Evolutionary conservation across 148 eudicot species (phyloP).

Genomic region (Nyssa sinensis): DNA sequence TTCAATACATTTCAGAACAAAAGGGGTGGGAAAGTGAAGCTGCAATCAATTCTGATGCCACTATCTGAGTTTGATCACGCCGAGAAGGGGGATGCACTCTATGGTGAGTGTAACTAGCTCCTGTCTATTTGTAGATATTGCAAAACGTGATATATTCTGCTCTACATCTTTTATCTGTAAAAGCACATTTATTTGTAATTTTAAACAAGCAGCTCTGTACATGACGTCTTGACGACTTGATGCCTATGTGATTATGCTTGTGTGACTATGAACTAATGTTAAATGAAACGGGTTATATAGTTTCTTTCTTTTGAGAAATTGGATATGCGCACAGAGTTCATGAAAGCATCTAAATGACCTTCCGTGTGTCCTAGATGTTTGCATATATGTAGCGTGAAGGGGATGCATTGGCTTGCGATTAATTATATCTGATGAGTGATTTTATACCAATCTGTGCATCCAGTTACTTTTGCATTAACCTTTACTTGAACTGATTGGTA

Average conservation of each 20-base stretch:
- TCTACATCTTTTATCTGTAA: background rate
- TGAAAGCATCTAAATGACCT: background rate
- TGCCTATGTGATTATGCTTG: background rate
- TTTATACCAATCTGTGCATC: background rate
- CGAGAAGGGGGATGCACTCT: conserved; percentile 92
- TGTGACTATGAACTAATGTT: background rate
- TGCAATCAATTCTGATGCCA: conserved; percentile 82
- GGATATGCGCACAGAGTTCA: background rate
- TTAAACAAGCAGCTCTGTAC: background rate
- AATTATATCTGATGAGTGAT: background rate
- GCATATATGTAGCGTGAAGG: background rate
- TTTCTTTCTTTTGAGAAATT: too few relatives aligned
- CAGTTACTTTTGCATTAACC: background rate
- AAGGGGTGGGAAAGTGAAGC: conserved; percentile 91
- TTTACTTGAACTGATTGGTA: too few relatives aligned
- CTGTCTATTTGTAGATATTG: background rate
- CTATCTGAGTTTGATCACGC: conserved; percentile 79
- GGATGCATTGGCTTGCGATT: background rate
- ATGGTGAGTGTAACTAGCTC: conserved; percentile 46
- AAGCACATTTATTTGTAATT: too few relatives aligned
- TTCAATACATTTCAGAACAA: conserved; percentile 58
- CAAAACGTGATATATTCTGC: background rate
- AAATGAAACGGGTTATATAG: too few relatives aligned
- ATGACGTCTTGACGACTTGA: background rate
- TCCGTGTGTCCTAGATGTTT: background rate